phyloP scores from a whole-genome alignment of 192 early-diverging fungal species.

The Thamnidium elegans region DNA sequence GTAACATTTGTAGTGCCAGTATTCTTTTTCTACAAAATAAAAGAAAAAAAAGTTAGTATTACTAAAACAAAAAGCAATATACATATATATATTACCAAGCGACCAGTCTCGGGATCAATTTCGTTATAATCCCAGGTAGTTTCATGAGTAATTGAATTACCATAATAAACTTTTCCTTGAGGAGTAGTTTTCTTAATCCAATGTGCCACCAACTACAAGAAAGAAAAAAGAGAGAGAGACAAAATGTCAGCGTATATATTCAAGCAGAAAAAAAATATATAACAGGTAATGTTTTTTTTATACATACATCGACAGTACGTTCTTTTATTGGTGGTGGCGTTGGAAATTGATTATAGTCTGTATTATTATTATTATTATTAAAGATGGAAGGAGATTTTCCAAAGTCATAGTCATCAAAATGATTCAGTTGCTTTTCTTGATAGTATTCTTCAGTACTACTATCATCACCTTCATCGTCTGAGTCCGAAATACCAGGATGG shows the following conservation, averaged over 20 bases:
- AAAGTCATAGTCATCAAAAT: no score
- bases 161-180: constrained; percentile 55
- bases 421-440: not conserved
- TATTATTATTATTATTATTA: no score
- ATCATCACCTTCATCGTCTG: constrained; percentile 19
- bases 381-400: no score
- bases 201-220: constrained; percentile 38
- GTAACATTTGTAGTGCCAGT: not conserved
- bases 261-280: no score
- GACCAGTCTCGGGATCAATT: constrained; percentile 48
- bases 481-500: constrained; percentile 25
- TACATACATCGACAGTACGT: not conserved
- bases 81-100: constrained; percentile 33
- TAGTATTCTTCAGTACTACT: constrained; percentile 1
- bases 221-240: constrained; percentile 6
- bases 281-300: not conserved
- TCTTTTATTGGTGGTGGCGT: not conserved
- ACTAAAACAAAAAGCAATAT: not conserved
- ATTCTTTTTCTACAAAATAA: not conserved
- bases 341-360: no score
- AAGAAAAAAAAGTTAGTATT: not conserved
- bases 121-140: constrained; percentile 52
- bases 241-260: not conserved
- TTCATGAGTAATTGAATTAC: constrained; percentile 58
- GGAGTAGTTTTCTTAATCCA: constrained; percentile 52